Conservation (phyloP, 2,329 filamentous ascomycete genomes). For the Neonectria magnoliae region DNA sequence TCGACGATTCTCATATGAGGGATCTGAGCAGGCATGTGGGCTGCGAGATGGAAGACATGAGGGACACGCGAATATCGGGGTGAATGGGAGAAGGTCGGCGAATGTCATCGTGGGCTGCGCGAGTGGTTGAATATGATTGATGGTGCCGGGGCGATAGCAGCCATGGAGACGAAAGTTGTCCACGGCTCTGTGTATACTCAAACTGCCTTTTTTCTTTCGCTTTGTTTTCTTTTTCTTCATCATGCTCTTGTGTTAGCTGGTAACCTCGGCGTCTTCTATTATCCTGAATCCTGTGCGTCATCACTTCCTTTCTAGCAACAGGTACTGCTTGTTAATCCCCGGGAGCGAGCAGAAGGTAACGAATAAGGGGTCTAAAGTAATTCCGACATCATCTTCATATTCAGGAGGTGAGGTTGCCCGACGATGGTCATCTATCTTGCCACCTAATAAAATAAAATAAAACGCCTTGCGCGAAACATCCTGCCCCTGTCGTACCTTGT, state of each 20-base stretch:
- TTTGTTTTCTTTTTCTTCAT: constrained; percentile 32
- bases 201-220: constrained; percentile 34
- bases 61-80: not conserved
- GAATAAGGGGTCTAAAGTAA: not conserved
- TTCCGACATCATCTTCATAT: constrained; percentile 22
- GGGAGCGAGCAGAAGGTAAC: not conserved
- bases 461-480: constrained; percentile 21
- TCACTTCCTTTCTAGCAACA: not conserved
- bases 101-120: constrained; percentile 1
- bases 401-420: constrained; percentile 11
- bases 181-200: constrained; percentile 40
- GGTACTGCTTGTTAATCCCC: not conserved
- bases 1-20: constrained; percentile 19
- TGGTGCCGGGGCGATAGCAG: constrained; percentile 13
- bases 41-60: constrained; percentile 1
- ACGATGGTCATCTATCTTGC: constrained; percentile 24
- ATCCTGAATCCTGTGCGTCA: constrained; percentile 6
- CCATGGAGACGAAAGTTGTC: constrained; percentile 30
- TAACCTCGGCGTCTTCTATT: constrained; percentile 35
- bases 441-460: not conserved
- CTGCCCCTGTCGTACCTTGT: constrained; percentile 7
- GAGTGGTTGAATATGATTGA: constrained; percentile 22
- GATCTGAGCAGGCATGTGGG: constrained; percentile 5
- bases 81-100: constrained; percentile 1
- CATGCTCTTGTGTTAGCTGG: constrained; percentile 30